Percentiles rank a stretch among this genome's conserved stretches.
phyloP scores from a whole-genome alignment of 2,329 filamentous ascomycete species.

The Plenodomus lindquistii region DNA sequence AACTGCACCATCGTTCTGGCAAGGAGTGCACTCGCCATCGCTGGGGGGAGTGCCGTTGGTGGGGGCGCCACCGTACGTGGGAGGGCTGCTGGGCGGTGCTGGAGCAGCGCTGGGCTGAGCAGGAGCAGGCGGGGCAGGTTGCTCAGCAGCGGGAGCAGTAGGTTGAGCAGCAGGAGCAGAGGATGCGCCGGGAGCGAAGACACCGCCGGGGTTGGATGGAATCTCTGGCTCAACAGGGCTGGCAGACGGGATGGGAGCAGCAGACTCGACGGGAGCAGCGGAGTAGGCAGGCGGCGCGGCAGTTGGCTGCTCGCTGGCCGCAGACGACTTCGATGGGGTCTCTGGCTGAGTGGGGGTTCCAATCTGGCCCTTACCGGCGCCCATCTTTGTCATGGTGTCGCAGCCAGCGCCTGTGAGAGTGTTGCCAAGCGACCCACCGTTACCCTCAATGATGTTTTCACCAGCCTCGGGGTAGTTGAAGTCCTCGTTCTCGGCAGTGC shows the following conservation, averaged over 20 bases:
- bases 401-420: slow-evolving; percentile 35
- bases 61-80: slow-evolving; percentile 4
- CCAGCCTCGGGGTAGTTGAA: slow-evolving; percentile 73
- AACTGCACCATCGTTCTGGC: slow-evolving; percentile 47
- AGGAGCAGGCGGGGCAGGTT: slow-evolving; percentile 14
- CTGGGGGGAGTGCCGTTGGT: slow-evolving; percentile 13
- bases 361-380: slow-evolving; percentile 35
- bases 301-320: neutral
- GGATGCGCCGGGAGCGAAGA: slow-evolving; percentile 38
- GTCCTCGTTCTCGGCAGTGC: slow-evolving; percentile 54
- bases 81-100: slow-evolving; percentile 12
- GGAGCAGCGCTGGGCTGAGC: slow-evolving; percentile 5
- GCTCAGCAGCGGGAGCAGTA: slow-evolving; percentile 2
- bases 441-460: slow-evolving; percentile 45
- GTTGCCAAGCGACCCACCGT: slow-evolving; percentile 37
- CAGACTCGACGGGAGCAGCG: slow-evolving; percentile 3
- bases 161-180: slow-evolving; percentile 20
- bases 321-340: slow-evolving; percentile 6
- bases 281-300: slow-evolving; percentile 1
- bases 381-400: slow-evolving; percentile 29
- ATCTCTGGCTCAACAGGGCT: slow-evolving; percentile 6
- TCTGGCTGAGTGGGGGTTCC: slow-evolving; percentile 25
- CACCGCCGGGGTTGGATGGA: slow-evolving; percentile 22
- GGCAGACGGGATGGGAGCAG: neutral
- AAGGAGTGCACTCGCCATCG: slow-evolving; percentile 35